Evolutionary conservation across 768 basidiomycete species (phyloP).

Genomic region (Mycena haematopus): DNA sequence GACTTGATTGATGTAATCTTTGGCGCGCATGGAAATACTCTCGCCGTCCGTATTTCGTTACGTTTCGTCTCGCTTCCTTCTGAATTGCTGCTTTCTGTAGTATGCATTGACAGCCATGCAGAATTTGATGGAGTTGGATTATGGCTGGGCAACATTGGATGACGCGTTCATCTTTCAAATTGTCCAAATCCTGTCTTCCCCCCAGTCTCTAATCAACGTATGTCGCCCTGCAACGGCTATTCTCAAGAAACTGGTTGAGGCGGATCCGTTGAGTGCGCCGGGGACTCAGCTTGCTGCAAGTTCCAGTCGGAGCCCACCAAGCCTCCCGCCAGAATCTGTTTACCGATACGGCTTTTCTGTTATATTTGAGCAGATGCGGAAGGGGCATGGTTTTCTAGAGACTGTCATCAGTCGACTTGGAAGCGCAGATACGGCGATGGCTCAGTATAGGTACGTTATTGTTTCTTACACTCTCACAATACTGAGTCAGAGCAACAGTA

Average conservation of each 20-base stretch:
- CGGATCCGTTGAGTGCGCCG: slow-evolving; percentile 74
- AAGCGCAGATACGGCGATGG: slow-evolving; percentile 86
- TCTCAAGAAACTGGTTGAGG: slow-evolving; percentile 87
- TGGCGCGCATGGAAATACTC: slow-evolving; percentile 75
- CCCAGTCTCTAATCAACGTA: slow-evolving; percentile 83
- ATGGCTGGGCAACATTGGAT: slow-evolving; percentile 81
- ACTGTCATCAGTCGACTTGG: slow-evolving; percentile 83
- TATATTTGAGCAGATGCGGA: slow-evolving; percentile 84
- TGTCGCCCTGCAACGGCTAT: slow-evolving; percentile 92
- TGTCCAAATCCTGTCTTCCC: slow-evolving; percentile 78
- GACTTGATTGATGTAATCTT: slow-evolving; percentile 77
- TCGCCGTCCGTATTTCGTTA: slow-evolving; percentile 63
- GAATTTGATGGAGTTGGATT: slow-evolving; percentile 85
- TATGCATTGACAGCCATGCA: slow-evolving; percentile 88
- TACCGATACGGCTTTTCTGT: slow-evolving; percentile 85
- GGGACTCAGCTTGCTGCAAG: slow-evolving; percentile 58
- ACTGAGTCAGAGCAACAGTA: slow-evolving; percentile 47
- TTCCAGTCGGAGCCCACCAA: slow-evolving; percentile 63
- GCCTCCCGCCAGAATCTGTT: slow-evolving; percentile 68
- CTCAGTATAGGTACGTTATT: slow-evolving; percentile 69
- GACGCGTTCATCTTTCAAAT: slow-evolving; percentile 77
- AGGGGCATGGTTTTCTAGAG: slow-evolving; percentile 72
- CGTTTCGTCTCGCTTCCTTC: slow-evolving; percentile 9
- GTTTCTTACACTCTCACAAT: slow-evolving; percentile 22
- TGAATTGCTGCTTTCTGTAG: slow-evolving; percentile 43